Conservation (phyloP, 164 flowering plant species). For the Stephania cephalantha region DNA sequence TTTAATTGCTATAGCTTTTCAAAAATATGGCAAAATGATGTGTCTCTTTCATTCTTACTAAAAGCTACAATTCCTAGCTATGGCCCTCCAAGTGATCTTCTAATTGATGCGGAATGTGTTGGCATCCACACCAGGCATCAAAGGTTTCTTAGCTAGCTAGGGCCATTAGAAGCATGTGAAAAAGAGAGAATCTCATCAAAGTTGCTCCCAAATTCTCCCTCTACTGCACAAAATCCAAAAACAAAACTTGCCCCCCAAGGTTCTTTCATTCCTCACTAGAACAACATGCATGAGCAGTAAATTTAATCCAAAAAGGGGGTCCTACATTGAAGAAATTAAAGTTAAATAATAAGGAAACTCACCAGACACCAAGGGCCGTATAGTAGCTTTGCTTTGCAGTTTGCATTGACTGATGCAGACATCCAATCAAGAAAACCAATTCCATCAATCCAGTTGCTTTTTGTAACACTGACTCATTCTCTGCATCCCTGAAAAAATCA, state of each 20-base stretch:
- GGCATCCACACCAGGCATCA: conserved; percentile 5
- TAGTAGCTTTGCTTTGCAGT: background rate
- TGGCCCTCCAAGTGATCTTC: background rate
- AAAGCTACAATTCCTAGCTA: background rate
- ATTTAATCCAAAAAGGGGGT: background rate
- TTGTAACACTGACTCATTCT: conserved; percentile 1
- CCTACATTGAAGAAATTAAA: background rate
- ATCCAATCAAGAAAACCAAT: background rate
- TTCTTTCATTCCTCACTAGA: background rate
- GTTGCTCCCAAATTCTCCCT: background rate
- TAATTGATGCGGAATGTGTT: conserved; percentile 4
- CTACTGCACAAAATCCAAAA: conserved; percentile 2
- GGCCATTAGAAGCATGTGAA: conserved; percentile 1
- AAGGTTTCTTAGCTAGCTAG: background rate
- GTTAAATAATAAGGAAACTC: background rate
- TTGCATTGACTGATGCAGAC: conserved; percentile 3
- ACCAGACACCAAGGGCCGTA: background rate
- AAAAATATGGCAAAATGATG: background rate
- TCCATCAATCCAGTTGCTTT: background rate
- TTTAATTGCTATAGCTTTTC: background rate
- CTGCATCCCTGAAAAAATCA: background rate
- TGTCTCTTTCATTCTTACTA: background rate
- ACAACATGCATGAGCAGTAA: background rate
- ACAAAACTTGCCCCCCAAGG: conserved; percentile 1
- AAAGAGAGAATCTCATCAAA: conserved; percentile 1